phyloP scores from a whole-genome alignment of 352 stramenopile species.

The Pythium periplocum region DNA sequence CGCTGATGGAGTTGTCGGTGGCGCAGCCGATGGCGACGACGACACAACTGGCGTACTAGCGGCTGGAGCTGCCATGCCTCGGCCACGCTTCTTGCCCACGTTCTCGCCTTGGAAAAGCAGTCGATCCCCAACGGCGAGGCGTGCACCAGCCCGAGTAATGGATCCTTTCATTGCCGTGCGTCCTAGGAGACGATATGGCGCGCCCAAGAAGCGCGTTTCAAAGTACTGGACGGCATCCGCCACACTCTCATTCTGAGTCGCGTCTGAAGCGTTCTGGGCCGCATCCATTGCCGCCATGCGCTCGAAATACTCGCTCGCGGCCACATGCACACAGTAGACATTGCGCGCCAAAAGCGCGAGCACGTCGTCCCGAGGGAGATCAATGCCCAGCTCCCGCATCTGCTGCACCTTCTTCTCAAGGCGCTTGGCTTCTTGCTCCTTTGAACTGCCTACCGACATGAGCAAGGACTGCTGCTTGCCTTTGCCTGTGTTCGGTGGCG shows the following conservation, averaged over 20 bases:
- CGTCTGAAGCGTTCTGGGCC: background rate
- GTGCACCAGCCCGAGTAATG: constrained; percentile 38
- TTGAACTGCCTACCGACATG: constrained; percentile 52
- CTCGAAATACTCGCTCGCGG: constrained; percentile 77
- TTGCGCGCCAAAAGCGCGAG: constrained; percentile 59
- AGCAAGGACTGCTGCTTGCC: constrained; percentile 28
- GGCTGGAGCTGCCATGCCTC: constrained; percentile 10
- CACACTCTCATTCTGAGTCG: constrained; percentile 12
- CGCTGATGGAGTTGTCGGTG: background rate
- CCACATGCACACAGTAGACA: constrained; percentile 66
- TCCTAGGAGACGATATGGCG: constrained; percentile 39
- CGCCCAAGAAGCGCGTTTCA: constrained; percentile 23
- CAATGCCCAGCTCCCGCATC: constrained; percentile 71
- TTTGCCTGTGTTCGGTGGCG: background rate
- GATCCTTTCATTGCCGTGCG: constrained; percentile 35
- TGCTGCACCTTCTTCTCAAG: constrained; percentile 68
- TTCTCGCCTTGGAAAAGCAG: constrained; percentile 66
- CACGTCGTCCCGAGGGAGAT: constrained; percentile 44
- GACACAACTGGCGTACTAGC: background rate
- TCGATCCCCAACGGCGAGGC: constrained; percentile 33
- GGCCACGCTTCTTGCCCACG: constrained; percentile 58
- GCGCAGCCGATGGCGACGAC: constrained; percentile 9
- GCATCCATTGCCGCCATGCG: constrained; percentile 11
- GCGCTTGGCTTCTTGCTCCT: constrained; percentile 49
- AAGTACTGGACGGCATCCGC: constrained; percentile 19